Evolutionary conservation across 1,139 yeast genomes (phyloP).

Genomic region (Scheffersomyces parashehatae): DNA sequence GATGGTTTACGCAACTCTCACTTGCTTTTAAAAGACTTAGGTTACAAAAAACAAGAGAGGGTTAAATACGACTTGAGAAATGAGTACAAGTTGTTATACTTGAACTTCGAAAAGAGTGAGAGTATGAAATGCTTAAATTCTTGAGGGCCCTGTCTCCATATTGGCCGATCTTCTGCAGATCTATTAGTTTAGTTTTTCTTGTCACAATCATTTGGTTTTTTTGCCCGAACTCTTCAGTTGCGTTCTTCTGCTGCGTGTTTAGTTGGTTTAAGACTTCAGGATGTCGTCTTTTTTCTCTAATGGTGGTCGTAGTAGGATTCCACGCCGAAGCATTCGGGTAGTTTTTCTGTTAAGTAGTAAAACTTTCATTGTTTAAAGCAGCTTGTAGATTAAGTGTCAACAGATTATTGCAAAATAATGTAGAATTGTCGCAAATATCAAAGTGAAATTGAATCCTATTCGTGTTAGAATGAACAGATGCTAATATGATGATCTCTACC

Average conservation of each 20-base stretch:
- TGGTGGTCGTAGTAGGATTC: background rate
- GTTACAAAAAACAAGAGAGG: constrained; percentile 66
- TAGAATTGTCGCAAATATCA: too few relatives aligned
- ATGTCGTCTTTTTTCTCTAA: constrained; percentile 1
- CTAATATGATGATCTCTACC: too few relatives aligned
- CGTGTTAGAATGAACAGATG: too few relatives aligned
- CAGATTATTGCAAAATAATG: too few relatives aligned
- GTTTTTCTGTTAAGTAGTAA: too few relatives aligned
- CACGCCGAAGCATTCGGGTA: too few relatives aligned
- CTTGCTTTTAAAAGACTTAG: constrained; percentile 35
- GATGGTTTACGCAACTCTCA: constrained; percentile 34
- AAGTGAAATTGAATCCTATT: too few relatives aligned
- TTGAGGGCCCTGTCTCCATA: too few relatives aligned
- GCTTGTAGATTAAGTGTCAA: too few relatives aligned
- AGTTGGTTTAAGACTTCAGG: background rate
- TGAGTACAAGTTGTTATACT: constrained; percentile 49
- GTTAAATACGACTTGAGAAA: constrained; percentile 67
- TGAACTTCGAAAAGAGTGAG: constrained; percentile 38
- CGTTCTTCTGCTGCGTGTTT: background rate
- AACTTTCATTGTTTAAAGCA: too few relatives aligned
- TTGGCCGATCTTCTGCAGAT: too few relatives aligned
- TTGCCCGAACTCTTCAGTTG: background rate
- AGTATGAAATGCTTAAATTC: too few relatives aligned
- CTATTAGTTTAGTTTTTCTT: background rate
- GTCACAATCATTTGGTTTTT: background rate